These are phyloP conservation scores for Psidium friedrichsthalianum DNA, from an alignment of 345 rosid species.

Conservation along the genomic window DNA sequence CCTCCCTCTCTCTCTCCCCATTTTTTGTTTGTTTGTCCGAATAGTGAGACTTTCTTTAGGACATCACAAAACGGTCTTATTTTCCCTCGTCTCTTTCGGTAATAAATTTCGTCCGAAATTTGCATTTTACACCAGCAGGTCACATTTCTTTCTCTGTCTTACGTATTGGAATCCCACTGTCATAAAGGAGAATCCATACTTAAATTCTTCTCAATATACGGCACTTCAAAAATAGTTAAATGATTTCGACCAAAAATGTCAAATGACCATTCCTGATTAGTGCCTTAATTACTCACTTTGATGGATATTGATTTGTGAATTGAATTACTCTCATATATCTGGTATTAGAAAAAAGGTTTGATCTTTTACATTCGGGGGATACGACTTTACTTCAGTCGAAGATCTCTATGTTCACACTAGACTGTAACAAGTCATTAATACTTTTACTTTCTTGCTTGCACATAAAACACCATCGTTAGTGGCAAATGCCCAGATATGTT, in stretches of 20 bases:
- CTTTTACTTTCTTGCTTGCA: no score
- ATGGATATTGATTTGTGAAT: background rate
- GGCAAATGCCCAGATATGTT: background rate
- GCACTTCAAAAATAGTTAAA: background rate
- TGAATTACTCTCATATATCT: background rate
- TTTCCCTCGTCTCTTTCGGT: background rate
- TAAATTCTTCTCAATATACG: background rate
- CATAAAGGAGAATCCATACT: background rate
- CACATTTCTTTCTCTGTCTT: background rate
- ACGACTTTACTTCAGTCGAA: no score
- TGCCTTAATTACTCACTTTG: background rate
- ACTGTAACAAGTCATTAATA: no score
- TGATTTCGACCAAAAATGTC: background rate
- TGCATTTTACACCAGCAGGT: background rate
- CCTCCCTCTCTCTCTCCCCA: background rate
- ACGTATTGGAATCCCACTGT: no score
- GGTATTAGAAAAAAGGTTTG: background rate
- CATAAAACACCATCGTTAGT: background rate
- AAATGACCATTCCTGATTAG: background rate
- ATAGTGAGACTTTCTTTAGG: background rate
- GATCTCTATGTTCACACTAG: no score
- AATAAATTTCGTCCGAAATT: background rate
- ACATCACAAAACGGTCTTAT: background rate
- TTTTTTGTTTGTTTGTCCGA: background rate
- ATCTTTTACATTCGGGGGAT: background rate